These are phyloP conservation scores for Irpex sp. DNA, from an alignment of 1,284 basidiomycete species.

Conservation along the genomic window DNA sequence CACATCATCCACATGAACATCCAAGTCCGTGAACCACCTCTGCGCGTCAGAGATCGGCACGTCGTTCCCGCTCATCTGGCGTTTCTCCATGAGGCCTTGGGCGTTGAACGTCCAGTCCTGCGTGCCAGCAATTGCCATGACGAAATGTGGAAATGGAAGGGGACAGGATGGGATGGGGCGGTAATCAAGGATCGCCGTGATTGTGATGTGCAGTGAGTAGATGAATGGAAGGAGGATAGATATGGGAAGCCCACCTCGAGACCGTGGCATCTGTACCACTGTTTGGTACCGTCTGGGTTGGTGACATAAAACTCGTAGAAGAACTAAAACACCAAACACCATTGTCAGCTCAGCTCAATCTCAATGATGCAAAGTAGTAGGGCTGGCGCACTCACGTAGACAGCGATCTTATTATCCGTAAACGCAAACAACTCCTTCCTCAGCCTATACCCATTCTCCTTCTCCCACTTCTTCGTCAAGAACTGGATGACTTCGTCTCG, in stretches of 20 bases:
- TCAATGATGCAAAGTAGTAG: background rate
- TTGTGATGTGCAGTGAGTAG: background rate
- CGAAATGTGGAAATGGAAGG: background rate
- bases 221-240: too few species aligned
- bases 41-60: slow-evolving; percentile 42
- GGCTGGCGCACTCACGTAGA: slow-evolving; percentile 33
- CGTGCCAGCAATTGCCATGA: background rate
- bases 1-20: slow-evolving; percentile 23
- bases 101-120: slow-evolving; percentile 57
- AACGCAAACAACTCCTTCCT: slow-evolving; percentile 57
- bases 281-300: slow-evolving; percentile 29
- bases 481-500: slow-evolving; percentile 44
- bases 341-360: background rate
- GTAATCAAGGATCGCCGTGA: too few species aligned
- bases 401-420: slow-evolving; percentile 52
- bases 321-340: slow-evolving; percentile 34
- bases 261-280: slow-evolving; percentile 55
- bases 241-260: slow-evolving; percentile 30
- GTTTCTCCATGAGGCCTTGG: slow-evolving; percentile 50
- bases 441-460: slow-evolving; percentile 39
- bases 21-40: slow-evolving; percentile 51
- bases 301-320: slow-evolving; percentile 53
- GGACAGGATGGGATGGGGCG: background rate
- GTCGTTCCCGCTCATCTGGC: slow-evolving; percentile 57
- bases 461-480: slow-evolving; percentile 50